Conservation (phyloP, 805 yeast genomes). For the Suhomyces sp. region DNA sequence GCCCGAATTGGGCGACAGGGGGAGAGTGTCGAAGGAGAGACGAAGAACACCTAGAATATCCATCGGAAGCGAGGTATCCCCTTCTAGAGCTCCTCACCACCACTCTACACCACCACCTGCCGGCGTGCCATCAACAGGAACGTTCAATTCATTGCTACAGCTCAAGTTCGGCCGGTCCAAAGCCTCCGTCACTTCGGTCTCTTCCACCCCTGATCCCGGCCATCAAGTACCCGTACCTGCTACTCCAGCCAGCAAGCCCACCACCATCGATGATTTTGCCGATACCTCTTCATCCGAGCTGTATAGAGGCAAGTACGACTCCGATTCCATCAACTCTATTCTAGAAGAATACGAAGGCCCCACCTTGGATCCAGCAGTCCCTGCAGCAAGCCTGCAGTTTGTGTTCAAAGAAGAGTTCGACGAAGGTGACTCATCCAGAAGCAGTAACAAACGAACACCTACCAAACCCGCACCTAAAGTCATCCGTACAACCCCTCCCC, state of each 20-base stretch:
- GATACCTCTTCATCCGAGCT: slow-evolving; percentile 29
- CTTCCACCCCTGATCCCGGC: slow-evolving; percentile 1
- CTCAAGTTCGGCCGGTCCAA: slow-evolving; percentile 22
- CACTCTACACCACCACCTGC: background rate
- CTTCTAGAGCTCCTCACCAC: slow-evolving; percentile 3
- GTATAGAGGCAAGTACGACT: slow-evolving; percentile 11
- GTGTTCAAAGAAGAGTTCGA: slow-evolving; percentile 31
- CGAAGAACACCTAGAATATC: slow-evolving; percentile 4
- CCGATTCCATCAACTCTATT: slow-evolving; percentile 31
- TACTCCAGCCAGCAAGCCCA: slow-evolving; percentile 13
- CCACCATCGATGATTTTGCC: slow-evolving; percentile 36
- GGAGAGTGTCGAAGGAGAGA: background rate
- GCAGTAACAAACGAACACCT: slow-evolving; percentile 2
- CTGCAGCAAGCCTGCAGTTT: slow-evolving; percentile 13
- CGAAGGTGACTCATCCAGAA: slow-evolving; percentile 9
- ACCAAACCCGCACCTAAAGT: slow-evolving; percentile 2
- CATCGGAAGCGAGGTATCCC: slow-evolving; percentile 7
- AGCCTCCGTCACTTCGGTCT: slow-evolving; percentile 12
- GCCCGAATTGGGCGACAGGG: slow-evolving; percentile 11
- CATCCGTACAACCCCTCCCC: slow-evolving; percentile 2
- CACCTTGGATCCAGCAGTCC: slow-evolving; percentile 4
- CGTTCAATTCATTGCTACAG: slow-evolving; percentile 11
- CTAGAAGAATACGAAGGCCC: slow-evolving; percentile 25
- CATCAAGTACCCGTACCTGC: background rate
- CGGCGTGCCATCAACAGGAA: slow-evolving; percentile 1